Evolutionary conservation across 768 basidiomycete genomes (phyloP).

Genomic region (Suillus luteus): DNA sequence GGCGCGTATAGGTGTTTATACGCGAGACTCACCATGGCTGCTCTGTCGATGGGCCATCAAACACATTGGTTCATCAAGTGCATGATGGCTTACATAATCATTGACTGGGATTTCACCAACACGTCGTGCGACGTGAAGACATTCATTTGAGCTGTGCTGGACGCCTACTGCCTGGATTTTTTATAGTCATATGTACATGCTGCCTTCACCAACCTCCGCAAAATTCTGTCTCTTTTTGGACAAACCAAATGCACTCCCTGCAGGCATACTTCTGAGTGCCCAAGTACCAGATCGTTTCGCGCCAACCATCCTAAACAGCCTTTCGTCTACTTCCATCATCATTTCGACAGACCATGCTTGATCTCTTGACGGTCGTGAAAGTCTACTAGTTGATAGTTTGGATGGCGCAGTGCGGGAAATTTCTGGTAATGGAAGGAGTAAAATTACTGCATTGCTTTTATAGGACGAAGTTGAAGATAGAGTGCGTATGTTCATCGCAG

Average conservation of each 20-base stretch:
- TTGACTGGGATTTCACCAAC: neutral
- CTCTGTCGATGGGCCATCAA: neutral
- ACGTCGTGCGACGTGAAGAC: neutral
- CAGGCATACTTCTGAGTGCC: constrained; percentile 21
- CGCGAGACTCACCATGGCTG: constrained; percentile 7
- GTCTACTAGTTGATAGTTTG: constrained; percentile 35
- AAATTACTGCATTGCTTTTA: constrained; percentile 18
- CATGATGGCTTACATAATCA: constrained; percentile 16
- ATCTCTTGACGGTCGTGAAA: constrained; percentile 27
- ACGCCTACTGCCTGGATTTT: neutral
- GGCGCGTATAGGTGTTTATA: neutral
- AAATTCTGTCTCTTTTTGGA: constrained; percentile 16
- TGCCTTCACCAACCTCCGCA: constrained; percentile 46
- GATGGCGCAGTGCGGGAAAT: constrained; percentile 45
- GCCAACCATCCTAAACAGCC: constrained; percentile 39
- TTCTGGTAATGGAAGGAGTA: constrained; percentile 53
- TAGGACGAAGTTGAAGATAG: neutral
- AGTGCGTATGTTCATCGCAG: constrained; percentile 20
- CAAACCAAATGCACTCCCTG: constrained; percentile 6
- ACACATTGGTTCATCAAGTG: neutral
- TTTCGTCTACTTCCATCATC: constrained; percentile 38
- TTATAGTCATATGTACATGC: constrained; percentile 50
- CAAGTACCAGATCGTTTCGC: constrained; percentile 21
- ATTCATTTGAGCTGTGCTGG: neutral
- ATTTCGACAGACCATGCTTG: constrained; percentile 37